Percentiles rank a stretch among this genome's conserved stretches.
These are phyloP conservation scores for Pulveroboletus sp. DNA, from an alignment of 768 basidiomycete species.

Conservation along the genomic window DNA sequence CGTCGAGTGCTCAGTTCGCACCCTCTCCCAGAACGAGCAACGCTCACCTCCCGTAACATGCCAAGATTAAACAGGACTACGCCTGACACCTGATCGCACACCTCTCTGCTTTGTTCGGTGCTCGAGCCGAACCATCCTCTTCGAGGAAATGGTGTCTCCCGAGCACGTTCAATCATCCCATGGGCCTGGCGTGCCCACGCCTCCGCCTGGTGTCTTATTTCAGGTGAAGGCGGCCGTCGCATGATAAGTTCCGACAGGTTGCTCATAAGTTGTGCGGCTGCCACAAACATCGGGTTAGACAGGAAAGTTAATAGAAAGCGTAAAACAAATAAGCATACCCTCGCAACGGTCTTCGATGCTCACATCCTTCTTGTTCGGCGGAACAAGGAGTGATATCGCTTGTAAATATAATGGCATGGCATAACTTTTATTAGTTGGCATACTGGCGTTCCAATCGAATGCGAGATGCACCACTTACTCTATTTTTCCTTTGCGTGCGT, in stretches of 20 bases:
- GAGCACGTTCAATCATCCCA: conserved; percentile 30
- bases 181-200: conserved; percentile 58
- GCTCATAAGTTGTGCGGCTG: conserved; percentile 49
- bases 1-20: background rate
- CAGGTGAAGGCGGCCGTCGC: conserved; percentile 35
- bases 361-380: conserved; percentile 31
- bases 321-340: conserved; percentile 37
- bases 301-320: background rate
- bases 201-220: conserved; percentile 47
- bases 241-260: conserved; percentile 44
- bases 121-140: conserved; percentile 17
- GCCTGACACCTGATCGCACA: conserved; percentile 55
- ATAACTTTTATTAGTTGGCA: conserved; percentile 38
- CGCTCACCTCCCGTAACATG: conserved; percentile 44
- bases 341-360: conserved; percentile 53
- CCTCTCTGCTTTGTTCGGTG: conserved; percentile 29
- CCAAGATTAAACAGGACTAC: conserved; percentile 63
- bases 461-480: conserved; percentile 27
- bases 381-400: conserved; percentile 59
- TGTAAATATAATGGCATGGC: conserved; percentile 66
- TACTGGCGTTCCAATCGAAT: background rate
- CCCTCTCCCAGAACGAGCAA: background rate
- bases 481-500: conserved; percentile 52
- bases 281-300: background rate
- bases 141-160: conserved; percentile 14